Evolutionary conservation across 345 rosid genomes (phyloP), one percentile per base, ranked within the genome.

Genomic region (Salix koriyanagi): DNA sequence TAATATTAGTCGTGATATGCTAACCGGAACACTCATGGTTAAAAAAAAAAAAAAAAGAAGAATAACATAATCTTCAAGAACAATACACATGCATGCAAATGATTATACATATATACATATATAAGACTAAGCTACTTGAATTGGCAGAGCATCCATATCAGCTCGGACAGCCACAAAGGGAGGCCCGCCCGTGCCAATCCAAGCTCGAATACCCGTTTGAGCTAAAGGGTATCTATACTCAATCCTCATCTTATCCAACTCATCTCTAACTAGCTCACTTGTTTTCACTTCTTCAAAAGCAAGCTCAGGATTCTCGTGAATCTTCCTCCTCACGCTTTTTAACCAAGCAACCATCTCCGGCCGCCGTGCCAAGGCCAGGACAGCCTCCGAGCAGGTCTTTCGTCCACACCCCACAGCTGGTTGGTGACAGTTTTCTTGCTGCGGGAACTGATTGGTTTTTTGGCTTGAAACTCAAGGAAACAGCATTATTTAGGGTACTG

Each of bases 331-430:
- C 15, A 75, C 41, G 26, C 6, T 64, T 10, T 61, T 62, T 70
- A 79, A 69, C 16, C 66, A 79, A 36, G 60, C 67, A 7, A 85
- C 93, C 71, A 80, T 86, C 76, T 88, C 90, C 2, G 86, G 85
- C 13, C 42, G 25, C 74, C 74, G 50, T 6, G 91, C 87, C 18
- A 87, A 71, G 67, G 19, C 71, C 62, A 89, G 25, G n/a, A 84
- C 83, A 62, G 68, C 76, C 25, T 84, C 81, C 11, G 88, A 86
- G 56, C 88, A 84, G 26, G 65, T 41, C 46, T 44, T 44, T 34
- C n/a, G 61, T 76, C 89, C 87, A 87, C 13, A 52, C 70, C 1
- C 75, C 46, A 44, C 85, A 82, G 44, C 58, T 68, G 34, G 80
- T 14, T 2, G 52, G 12, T 25, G 74, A 62, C 48, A 36, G 15